phyloP scores from a whole-genome alignment of 2,329 filamentous ascomycete species.

The Albifimbria verrucaria region DNA sequence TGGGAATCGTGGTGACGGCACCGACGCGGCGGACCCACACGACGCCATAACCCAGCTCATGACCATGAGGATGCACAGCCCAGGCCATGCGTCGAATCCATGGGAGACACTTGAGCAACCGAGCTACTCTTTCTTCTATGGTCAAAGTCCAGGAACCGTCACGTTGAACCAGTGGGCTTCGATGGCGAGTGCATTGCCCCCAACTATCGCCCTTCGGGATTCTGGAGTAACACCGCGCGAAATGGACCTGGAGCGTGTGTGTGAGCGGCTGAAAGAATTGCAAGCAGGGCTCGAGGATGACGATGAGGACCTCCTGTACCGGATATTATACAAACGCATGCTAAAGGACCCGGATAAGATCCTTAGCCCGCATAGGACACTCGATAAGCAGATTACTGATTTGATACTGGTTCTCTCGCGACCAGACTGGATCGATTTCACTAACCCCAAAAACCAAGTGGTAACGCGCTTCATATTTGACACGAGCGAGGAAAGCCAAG shows the following conservation, averaged over 20 bases:
- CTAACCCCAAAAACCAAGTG: conserved; percentile 66
- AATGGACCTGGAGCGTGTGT: conserved; percentile 54
- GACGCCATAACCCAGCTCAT: conserved; percentile 57
- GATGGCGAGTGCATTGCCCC: conserved; percentile 53
- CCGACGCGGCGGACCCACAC: conserved; percentile 47
- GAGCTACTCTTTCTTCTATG: conserved; percentile 66
- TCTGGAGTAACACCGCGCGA: conserved; percentile 57
- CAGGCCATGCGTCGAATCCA: conserved; percentile 42
- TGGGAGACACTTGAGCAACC: conserved; percentile 75
- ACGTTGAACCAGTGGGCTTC: conserved; percentile 69
- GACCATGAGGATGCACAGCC: conserved; percentile 47
- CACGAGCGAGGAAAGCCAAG: conserved; percentile 50
- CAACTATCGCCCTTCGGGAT: conserved; percentile 55
- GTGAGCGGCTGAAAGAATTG: conserved; percentile 57
- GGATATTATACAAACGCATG: conserved; percentile 63
- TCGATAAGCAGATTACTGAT: conserved; percentile 71
- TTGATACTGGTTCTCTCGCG: conserved; percentile 66
- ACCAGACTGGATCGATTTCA: conserved; percentile 73
- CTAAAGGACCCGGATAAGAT: conserved; percentile 65
- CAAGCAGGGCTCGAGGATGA: conserved; percentile 55
- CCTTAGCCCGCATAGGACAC: conserved; percentile 56
- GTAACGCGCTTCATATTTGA: conserved; percentile 71
- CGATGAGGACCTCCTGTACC: conserved; percentile 57
- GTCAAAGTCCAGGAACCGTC: conserved; percentile 64
- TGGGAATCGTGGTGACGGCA: conserved; percentile 41